Base-by-base conservation (phyloP, 441 rosid species). In the Theobroma grandiflorum region DNA sequence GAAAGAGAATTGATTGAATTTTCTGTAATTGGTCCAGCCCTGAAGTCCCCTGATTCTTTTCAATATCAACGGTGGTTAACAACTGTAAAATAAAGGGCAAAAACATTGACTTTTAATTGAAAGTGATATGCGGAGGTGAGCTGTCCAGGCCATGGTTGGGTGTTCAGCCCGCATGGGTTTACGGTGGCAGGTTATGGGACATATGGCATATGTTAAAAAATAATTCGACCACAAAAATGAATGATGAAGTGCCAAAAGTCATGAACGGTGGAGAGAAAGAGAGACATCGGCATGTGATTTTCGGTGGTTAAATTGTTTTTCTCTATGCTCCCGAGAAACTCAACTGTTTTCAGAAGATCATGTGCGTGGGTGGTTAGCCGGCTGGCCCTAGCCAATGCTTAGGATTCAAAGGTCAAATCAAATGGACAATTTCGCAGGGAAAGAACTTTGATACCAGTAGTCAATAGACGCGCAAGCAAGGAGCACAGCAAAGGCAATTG, bases 191-290 rank as follows among this genome's bases (percentile, higher is more conserved):
- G 64, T 15, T 26, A 59, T 22, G 64, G 37, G 2, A 6, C 16
- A 9, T 22, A 11, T 59, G 15, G 37, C 4, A 3, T 59, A 59
- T 59, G 37, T 26, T 58, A 8, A 22, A 59, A 22, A 22, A 59
- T 9, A 22, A 22, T 61, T 62, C 67, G 33, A 14, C n/a, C 8
- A 31, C 3, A 62, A 14, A 33, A 61, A 10, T 12, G 66, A 62
- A 62, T 62, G 66, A 61, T 61, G 42, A 12, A 58, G 63, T 22
- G 14, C 35, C 63, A 58, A 62, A 62, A 31, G 40, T 62, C 66
- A 26, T 11, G 18, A 61, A 31, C 2, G 22, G 63, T 3, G 6
- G 9, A n/a, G 26, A 18, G 61, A 55, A 55, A 55, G n/a, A 33
- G 12, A 59, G 37, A 59, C 15, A 59, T 59, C 37, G 26, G 35